These are phyloP conservation scores for Loxodes magnus DNA, from an alignment of 73 alveolate genomes.

Conservation along the genomic window DNA sequence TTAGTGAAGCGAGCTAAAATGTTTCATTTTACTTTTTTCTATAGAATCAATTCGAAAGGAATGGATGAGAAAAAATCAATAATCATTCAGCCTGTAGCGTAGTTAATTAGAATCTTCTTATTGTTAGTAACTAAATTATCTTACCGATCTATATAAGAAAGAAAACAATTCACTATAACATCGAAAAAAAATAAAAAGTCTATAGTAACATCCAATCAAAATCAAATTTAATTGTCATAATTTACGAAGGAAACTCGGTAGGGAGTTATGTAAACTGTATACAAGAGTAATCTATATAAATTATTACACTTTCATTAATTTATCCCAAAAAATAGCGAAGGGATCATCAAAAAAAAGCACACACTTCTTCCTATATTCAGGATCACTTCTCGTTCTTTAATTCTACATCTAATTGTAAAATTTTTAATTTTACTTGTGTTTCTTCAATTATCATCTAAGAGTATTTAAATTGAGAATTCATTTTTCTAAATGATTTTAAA, in stretches of 20 bases:
- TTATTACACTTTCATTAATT: slow-evolving; percentile 17
- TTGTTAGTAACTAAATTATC: slow-evolving; percentile 37
- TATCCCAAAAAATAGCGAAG: slow-evolving; percentile 43
- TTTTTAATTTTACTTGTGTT: too few species aligned
- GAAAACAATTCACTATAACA: slow-evolving; percentile 34
- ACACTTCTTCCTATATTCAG: too few species aligned
- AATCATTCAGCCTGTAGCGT: slow-evolving; percentile 43
- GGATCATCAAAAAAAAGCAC: slow-evolving; percentile 46
- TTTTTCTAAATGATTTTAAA: too few species aligned
- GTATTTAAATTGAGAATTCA: too few species aligned
- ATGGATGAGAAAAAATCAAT: slow-evolving; percentile 36
- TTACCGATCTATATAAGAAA: slow-evolving; percentile 43
- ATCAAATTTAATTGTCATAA: slow-evolving; percentile 14
- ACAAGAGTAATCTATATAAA: slow-evolving; percentile 13
- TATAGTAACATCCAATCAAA: slow-evolving; percentile 19
- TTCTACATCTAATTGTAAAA: too few species aligned
- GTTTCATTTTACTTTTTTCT: slow-evolving; percentile 8
- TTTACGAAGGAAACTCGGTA: slow-evolving; percentile 51
- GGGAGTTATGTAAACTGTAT: slow-evolving; percentile 40
- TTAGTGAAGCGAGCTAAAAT: slow-evolving; percentile 44
- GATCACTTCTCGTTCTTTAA: too few species aligned
- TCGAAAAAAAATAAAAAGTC: slow-evolving; percentile 38
- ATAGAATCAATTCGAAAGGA: slow-evolving; percentile 20
- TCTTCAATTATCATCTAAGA: too few species aligned
- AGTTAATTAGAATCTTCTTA: slow-evolving; percentile 29